These are phyloP conservation scores for Aspergillus amoenus DNA, from an alignment of 2,329 filamentous ascomycete genomes.

Conservation along the genomic window DNA sequence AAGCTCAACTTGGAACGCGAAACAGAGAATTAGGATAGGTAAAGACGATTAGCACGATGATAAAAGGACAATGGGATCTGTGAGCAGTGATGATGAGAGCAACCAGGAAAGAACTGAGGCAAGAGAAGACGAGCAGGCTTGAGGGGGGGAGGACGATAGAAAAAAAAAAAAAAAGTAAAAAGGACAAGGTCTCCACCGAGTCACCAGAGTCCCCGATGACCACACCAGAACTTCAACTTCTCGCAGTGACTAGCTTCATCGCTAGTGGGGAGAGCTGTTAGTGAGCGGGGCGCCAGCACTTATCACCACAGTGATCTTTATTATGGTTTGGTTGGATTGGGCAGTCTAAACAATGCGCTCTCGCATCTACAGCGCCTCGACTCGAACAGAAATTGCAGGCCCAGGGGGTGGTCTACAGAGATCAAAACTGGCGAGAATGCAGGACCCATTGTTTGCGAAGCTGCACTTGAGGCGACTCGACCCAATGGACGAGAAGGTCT, in stretches of 20 bases:
- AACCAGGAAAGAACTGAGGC: slow-evolving; percentile 9
- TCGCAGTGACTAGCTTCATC: slow-evolving; percentile 3
- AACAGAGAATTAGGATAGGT: slow-evolving; percentile 12
- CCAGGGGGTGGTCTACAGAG: background rate
- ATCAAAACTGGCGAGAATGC: background rate
- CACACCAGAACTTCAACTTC: slow-evolving; percentile 1
- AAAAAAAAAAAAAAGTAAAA: slow-evolving; percentile 16
- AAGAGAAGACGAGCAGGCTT: slow-evolving; percentile 10
- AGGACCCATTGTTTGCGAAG: background rate
- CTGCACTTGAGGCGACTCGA: background rate
- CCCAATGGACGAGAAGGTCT: slow-evolving; percentile 1
- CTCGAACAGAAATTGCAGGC: background rate
- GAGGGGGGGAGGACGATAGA: slow-evolving; percentile 8
- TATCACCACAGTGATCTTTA: slow-evolving; percentile 16
- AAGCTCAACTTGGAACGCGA: slow-evolving; percentile 17
- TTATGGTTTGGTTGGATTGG: slow-evolving; percentile 9
- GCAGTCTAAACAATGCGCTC: slow-evolving; percentile 8
- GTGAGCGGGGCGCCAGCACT: slow-evolving; percentile 16
- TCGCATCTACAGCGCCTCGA: background rate
- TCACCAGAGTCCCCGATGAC: background rate
- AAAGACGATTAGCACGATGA: slow-evolving; percentile 9
- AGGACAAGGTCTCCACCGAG: slow-evolving; percentile 9
- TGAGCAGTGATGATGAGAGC: slow-evolving; percentile 15
- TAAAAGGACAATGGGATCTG: slow-evolving; percentile 8
- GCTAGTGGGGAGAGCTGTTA: slow-evolving; percentile 13